Base-by-base conservation (phyloP, 2,329 filamentous ascomycete species). In the Dactylellina haptotyla region DNA sequence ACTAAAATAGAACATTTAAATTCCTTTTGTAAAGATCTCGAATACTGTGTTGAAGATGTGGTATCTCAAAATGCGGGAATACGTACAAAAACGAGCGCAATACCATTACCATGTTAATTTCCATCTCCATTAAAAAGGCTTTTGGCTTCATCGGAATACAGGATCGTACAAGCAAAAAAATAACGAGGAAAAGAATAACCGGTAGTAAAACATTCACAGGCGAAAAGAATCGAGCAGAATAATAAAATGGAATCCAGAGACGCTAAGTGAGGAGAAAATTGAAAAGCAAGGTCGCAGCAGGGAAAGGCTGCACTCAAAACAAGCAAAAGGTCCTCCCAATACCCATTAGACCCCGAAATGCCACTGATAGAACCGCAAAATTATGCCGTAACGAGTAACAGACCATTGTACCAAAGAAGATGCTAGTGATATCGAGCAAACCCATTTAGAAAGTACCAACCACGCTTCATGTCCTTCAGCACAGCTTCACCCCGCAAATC, bases 401-500 rank as follows among this genome's bases (percentile, higher is more conserved):
- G 26, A 32, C 45, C 20, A 16, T 26, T 57, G 37, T 25, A 43
- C 53, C 53, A 57, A 43, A 43, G 20, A 4, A 53, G 34, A 63
- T 51, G 58, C 45, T n/a, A 37, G 20, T 4, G 16, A 50, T 39
- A 25, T 53, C 16, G 6, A 45, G 48, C 4, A 56, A 62, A 37
- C 14, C 32, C 16, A 26, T 34, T 37, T 30, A 12, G 25, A 54
- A 37, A 39, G 39, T 39, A 39, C 50, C 50, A 14, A 32, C 16
- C 26, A 20, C 39, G 6, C 26, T 16, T 5, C 16, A n/a, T n/a
- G n/a, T 56, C 20, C 28, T 16, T 61, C 53, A 73, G 61, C 69
- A 73, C 14, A 73, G 28, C 54, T 73, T 73, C 46, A 73, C 43
- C 30, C 69, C 69, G 41, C 69, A 73, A 28, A 73, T 62, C 69